Evolutionary conservation across 331 rosid genomes (phyloP).

Genomic region (Erythrophleum ivorense): DNA sequence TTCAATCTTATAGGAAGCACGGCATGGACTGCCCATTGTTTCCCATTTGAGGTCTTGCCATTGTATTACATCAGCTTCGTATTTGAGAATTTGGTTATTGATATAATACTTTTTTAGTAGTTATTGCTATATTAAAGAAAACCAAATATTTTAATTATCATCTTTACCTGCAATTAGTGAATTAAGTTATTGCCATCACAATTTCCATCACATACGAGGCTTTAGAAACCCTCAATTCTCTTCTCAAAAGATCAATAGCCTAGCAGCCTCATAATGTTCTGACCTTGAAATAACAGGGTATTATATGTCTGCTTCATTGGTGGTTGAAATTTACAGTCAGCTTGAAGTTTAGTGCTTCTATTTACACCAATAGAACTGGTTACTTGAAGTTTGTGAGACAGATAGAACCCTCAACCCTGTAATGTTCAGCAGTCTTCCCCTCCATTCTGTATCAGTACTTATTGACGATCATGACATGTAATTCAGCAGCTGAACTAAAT

Average conservation of each 20-base stretch:
- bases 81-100: not conserved
- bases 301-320: not conserved
- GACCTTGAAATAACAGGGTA: not conserved
- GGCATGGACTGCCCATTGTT: not conserved
- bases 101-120: not conserved
- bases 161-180: not conserved
- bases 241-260: not conserved
- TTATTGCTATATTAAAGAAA: not conserved
- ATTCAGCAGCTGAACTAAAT: constrained; percentile 2
- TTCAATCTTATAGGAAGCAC: not conserved
- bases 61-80: not conserved
- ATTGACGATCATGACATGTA: not conserved
- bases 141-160: not conserved
- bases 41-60: not conserved
- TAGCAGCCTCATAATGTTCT: not conserved
- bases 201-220: not conserved
- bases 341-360: not conserved
- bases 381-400: not conserved
- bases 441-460: not conserved
- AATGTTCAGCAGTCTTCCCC: not conserved
- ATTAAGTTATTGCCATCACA: not conserved
- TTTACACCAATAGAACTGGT: not conserved
- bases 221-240: not conserved
- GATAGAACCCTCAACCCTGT: not conserved
- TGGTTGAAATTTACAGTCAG: not conserved